Conservation (phyloP, 2,329 filamentous ascomycete species). For the Bipolaris sorokiniana region DNA sequence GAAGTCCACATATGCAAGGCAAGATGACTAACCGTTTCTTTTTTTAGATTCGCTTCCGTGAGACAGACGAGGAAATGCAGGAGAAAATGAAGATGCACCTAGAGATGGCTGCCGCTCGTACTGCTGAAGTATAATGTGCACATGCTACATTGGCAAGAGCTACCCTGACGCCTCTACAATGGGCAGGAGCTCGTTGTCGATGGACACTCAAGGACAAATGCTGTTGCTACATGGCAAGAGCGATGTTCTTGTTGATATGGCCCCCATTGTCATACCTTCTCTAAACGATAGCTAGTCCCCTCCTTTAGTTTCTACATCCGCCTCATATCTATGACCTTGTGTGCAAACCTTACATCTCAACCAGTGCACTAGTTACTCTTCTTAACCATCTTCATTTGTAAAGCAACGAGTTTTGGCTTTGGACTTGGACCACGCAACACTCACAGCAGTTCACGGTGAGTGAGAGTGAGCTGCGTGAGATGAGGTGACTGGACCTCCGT, state of each 20-base stretch:
- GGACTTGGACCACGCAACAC: background rate
- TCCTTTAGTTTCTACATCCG: background rate
- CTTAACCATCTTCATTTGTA: slow-evolving; percentile 7
- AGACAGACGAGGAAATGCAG: slow-evolving; percentile 42
- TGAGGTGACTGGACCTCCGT: slow-evolving; percentile 13
- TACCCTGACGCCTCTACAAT: background rate
- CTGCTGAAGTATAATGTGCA: slow-evolving; percentile 19
- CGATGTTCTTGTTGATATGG: slow-evolving; percentile 4
- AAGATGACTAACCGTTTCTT: background rate
- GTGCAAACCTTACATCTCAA: background rate
- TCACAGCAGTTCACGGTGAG: slow-evolving; percentile 10
- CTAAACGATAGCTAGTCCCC: background rate
- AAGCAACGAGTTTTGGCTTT: background rate
- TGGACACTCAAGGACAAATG: background rate
- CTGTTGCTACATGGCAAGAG: slow-evolving; percentile 1
- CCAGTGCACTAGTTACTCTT: slow-evolving; percentile 11
- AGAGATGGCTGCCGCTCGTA: slow-evolving; percentile 25
- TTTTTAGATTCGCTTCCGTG: slow-evolving; percentile 48
- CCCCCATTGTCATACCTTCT: slow-evolving; percentile 7
- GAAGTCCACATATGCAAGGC: background rate
- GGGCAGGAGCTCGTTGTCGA: background rate
- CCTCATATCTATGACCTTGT: background rate
- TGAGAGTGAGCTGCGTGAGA: slow-evolving; percentile 11
- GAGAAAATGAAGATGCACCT: slow-evolving; percentile 42
- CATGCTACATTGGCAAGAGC: background rate